phyloP scores from a whole-genome alignment of 2,329 filamentous ascomycete species.

The Cryphonectria nitschkei region DNA sequence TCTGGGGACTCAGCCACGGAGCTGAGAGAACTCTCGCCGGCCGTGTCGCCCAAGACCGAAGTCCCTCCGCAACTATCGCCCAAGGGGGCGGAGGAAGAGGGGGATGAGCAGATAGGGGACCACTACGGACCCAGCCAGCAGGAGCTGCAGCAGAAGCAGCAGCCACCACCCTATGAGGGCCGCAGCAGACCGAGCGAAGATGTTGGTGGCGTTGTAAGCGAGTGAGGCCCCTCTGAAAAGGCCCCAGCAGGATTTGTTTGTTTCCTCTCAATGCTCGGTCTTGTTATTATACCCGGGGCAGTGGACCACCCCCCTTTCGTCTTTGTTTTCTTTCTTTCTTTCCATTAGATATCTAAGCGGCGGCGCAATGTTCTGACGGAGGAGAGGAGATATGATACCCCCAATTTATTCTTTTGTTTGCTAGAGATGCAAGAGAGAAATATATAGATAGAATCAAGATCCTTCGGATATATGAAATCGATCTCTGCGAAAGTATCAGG shows the following conservation, averaged over 20 bases:
- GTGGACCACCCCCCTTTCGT: neutral
- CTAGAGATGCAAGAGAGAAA: conserved; percentile 1
- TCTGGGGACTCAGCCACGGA: conserved; percentile 42
- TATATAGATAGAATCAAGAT: neutral
- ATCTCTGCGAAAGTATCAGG: neutral
- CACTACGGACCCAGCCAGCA: neutral
- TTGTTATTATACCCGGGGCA: conserved; percentile 12
- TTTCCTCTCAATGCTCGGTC: neutral
- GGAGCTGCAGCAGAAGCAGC: neutral
- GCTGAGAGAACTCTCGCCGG: conserved; percentile 38
- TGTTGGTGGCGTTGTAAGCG: conserved; percentile 33
- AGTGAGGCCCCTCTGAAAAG: neutral
- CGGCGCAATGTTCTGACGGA: conserved; percentile 4
- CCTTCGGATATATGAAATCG: neutral
- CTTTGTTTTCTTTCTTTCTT: neutral
- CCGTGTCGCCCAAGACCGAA: conserved; percentile 21
- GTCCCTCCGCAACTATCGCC: neutral
- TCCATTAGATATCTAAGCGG: neutral
- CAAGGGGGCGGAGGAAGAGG: neutral
- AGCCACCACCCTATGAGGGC: conserved; percentile 27
- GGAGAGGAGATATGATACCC: conserved; percentile 25
- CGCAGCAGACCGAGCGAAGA: conserved; percentile 27
- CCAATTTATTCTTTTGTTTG: conserved; percentile 20
- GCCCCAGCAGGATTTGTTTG: neutral
- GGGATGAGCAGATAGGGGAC: neutral